Evolutionary conservation across 2,329 filamentous ascomycete genomes (phyloP).

Genomic region (Rugonectria rugulosa): DNA sequence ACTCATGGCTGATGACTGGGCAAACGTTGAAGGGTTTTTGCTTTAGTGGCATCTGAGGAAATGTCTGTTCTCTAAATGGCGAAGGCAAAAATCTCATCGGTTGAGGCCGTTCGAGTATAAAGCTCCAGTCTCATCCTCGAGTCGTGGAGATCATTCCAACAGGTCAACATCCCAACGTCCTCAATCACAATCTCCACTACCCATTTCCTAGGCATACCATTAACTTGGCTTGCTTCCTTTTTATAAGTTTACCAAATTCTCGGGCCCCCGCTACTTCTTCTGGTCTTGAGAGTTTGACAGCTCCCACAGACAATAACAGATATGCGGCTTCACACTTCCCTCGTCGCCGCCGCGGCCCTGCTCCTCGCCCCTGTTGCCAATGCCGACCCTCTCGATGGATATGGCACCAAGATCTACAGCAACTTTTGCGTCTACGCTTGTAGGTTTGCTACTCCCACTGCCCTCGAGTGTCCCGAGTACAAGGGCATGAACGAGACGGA

Average conservation of each 20-base stretch:
- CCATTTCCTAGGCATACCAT: background rate
- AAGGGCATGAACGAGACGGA: conserved; percentile 28
- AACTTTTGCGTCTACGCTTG: conserved; percentile 27
- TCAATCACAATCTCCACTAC: background rate
- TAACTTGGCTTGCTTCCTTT: background rate
- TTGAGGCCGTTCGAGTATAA: conserved; percentile 5
- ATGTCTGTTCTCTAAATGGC: background rate
- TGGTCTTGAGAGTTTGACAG: background rate
- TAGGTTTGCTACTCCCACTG: conserved; percentile 15
- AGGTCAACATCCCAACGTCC: background rate
- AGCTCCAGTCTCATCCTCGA: background rate
- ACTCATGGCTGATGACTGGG: conserved; percentile 7
- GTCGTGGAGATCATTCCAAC: background rate
- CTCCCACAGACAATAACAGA: background rate
- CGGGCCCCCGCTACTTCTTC: background rate
- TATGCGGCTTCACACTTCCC: conserved; percentile 11
- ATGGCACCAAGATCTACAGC: conserved; percentile 23
- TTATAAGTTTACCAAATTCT: background rate
- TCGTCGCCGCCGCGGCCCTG: background rate
- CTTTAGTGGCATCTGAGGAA: background rate
- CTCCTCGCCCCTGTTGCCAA: background rate
- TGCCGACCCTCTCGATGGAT: conserved; percentile 29
- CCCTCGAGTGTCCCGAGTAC: conserved; percentile 34
- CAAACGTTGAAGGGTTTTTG: background rate
- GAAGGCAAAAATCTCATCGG: background rate